Evolutionary conservation across 306 rosid species (phyloP).

Genomic region (Malus asiatica): DNA sequence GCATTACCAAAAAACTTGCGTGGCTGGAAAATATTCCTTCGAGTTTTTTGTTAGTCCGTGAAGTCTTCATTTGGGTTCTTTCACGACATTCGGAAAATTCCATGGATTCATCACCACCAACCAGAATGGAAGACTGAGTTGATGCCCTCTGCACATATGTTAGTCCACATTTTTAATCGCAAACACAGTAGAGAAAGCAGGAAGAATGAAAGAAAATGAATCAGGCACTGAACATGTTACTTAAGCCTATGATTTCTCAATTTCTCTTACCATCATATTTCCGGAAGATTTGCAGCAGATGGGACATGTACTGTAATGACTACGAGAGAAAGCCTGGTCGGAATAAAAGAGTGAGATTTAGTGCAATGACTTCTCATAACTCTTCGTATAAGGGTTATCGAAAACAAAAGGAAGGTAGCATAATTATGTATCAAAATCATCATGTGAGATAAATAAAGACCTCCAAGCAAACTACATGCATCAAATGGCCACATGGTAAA

Average conservation of each 20-base stretch:
- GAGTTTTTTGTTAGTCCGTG: background rate
- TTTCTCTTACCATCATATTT: conserved; percentile 58
- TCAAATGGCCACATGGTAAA: conserved; percentile 88
- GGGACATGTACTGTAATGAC: conserved; percentile 59
- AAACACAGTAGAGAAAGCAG: background rate
- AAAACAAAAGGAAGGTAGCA: background rate
- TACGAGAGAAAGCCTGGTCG: conserved; percentile 61
- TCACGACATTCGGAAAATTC: background rate
- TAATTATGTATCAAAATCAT: background rate
- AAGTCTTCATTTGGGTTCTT: background rate
- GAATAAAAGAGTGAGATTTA: conserved; percentile 8
- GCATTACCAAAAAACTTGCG: background rate
- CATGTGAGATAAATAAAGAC: conserved; percentile 26
- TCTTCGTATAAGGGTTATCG: background rate
- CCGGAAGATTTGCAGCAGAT: conserved; percentile 78
- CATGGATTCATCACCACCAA: background rate
- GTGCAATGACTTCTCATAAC: conserved; percentile 1
- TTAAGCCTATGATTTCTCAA: conserved; percentile 12
- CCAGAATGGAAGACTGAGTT: background rate
- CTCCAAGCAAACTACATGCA: conserved; percentile 88
- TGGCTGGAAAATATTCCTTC: background rate
- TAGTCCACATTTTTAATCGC: background rate
- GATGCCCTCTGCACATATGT: background rate
- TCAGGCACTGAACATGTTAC: background rate
- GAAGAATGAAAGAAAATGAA: background rate